Base-by-base conservation (phyloP, 257 asterid genomes). In the Scutellaria barbata region DNA sequence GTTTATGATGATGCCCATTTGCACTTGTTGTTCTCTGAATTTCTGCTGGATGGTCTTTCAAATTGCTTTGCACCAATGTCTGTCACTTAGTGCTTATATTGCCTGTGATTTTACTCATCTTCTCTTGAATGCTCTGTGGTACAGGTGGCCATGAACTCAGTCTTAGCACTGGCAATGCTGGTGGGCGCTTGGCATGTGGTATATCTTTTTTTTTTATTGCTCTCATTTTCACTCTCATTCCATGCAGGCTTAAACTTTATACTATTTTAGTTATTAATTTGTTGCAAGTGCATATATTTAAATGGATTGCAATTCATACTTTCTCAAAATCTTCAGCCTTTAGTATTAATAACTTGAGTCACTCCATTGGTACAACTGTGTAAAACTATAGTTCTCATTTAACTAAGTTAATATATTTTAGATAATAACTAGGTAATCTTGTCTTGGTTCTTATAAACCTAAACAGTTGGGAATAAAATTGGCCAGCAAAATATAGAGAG, bases 151-250 rank as follows among this genome's bases (percentile, higher is more conserved):
- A 93, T 52, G 97, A 93, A 78, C 98, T 93, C 70, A 93, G 98
- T 69, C 95, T 93, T 56, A 54, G 81, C 71, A 90, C 98, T 39
- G 98, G 98, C 59, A 93, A 93, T 83, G 98, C 98, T 12, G 98
- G 98, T 48, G 98, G 98, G 66, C 84, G 98, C 76, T 79, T 93
- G 85, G 98, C 98, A 22, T 93, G 98, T 63, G 98, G 98, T 93
- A 90, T 61, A 90, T 54, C 30, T 37, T 20, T 35, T 30, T 37
- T 46, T 20, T 35, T 16, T 51, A n/a, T 17, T 65, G 30, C 16
- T 61, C 71, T 65, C 67, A 47, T n/a, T 72, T 51, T 69, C 8
- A 20, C 41, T 13, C 12, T 61, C 60, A 18, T 80, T 22, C 33
- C 60, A 39, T 74, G 65, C 16, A 8, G 16, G 66, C 45, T 63